phyloP scores from a whole-genome alignment of 2,329 filamentous ascomycete species.

The Monosporascus sp. region DNA sequence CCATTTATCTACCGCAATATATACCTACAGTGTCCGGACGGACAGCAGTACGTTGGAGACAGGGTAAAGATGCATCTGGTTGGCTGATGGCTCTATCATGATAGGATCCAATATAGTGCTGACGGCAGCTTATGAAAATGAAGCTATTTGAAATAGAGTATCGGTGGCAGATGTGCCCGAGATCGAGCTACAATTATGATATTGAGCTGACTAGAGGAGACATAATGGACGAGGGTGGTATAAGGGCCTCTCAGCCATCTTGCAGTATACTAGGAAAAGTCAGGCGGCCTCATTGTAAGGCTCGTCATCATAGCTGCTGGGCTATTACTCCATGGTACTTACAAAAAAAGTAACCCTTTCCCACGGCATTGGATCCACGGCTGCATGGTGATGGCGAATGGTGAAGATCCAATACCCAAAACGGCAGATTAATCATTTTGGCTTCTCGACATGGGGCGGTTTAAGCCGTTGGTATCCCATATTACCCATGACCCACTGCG shows the following conservation, averaged over 20 bases:
- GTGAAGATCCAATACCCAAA: background rate
- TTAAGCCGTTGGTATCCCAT: constrained; percentile 19
- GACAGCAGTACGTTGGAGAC: background rate
- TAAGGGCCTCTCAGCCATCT: too few species aligned
- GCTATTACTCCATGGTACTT: too few species aligned
- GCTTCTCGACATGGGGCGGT: background rate
- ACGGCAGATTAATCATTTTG: too few species aligned
- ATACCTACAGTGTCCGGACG: background rate
- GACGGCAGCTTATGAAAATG: background rate
- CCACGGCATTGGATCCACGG: too few species aligned
- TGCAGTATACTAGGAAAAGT: too few species aligned
- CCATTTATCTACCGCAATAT: background rate
- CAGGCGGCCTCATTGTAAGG: too few species aligned
- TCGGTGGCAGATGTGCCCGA: background rate
- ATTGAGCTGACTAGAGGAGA: background rate
- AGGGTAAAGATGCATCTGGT: background rate
- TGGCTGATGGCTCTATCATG: background rate
- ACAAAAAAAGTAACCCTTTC: too few species aligned
- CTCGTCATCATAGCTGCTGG: too few species aligned
- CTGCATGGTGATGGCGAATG: background rate
- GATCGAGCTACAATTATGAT: background rate
- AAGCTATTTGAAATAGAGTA: background rate
- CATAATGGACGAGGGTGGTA: too few species aligned
- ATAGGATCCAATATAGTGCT: background rate
- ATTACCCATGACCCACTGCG: constrained; percentile 10